Evolutionary conservation across 805 yeast species (phyloP), one percentile per base, ranked within the genome.

Genomic region (Scheffersomyces stipitis): DNA sequence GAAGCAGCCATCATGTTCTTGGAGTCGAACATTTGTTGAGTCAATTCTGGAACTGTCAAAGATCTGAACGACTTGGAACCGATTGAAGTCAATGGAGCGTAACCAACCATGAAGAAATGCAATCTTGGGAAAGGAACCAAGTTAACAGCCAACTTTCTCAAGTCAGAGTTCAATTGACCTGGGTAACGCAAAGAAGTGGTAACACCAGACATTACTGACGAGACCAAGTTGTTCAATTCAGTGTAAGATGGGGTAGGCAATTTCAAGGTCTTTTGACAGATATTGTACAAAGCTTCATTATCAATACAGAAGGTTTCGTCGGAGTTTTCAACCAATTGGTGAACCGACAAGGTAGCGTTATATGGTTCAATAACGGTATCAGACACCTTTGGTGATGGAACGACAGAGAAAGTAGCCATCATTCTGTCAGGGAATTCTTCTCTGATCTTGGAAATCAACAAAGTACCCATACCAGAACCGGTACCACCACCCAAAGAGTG

Each of bases 311-410:
- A 89, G 31, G 96, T 88, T 66, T 87, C 96, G 64, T 88, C 93
- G 9, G 96, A 78, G 62, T 81, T 80, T 67, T 89, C 96, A 40
- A 89, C 87, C 62, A 89, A 78, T 69, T 89, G 96, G 61, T 89
- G 95, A 48, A 88, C 78, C 13, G 96, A 87, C 51, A 89, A 74
- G 17, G 95, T 86, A 16, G 96, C 95, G 56, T 89, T 89, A 72
- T 89, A 89, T 37, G 96, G 96, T 71, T 89, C 96, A 43, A 87
- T 91, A 51, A 89, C 96, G 30, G 96, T 88, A 60, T 89, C 96
- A 26, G 93, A 83, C 36, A 84, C 88, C 63, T 85, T 85, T 54
- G 95, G 93, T 28, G 95, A 84, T 33, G 96, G 96, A 46, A 88
- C 83, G 40, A 89, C 96, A 8, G 96, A 88, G 59, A 87, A 89